Percentiles rank a stretch among this genome's conserved stretches.
These are phyloP conservation scores for Euphorbia peplus DNA, from an alignment of 345 rosid genomes.

Conservation along the genomic window DNA sequence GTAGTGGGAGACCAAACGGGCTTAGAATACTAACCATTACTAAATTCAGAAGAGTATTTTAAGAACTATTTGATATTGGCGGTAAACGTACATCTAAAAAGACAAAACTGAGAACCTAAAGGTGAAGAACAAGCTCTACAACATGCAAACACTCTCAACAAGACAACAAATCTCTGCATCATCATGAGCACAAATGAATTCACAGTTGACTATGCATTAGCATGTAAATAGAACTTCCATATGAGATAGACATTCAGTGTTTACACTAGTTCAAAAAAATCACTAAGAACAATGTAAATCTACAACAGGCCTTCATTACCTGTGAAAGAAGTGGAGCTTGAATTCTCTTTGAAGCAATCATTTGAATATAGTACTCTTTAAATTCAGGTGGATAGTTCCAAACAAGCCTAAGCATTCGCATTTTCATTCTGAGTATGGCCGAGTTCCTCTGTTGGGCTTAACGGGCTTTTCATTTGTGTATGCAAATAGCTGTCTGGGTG, in stretches of 20 bases:
- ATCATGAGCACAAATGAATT: neutral
- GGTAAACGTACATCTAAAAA: neutral
- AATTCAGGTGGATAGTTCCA: constrained; percentile 73
- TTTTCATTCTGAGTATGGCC: too few species aligned
- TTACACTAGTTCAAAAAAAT: neutral
- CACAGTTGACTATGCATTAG: neutral
- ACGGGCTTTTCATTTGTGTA: too few species aligned
- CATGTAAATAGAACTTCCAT: neutral
- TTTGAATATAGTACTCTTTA: constrained; percentile 85
- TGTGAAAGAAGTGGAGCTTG: constrained; percentile 88
- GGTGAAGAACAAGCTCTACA: constrained; percentile 5
- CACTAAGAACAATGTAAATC: neutral
- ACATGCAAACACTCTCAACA: neutral
- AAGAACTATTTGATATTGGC: too few species aligned
- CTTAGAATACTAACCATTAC: neutral
- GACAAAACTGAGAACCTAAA: neutral
- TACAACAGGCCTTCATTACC: constrained; percentile 39
- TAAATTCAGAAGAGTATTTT: neutral
- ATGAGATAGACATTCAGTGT: neutral
- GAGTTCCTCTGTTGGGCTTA: too few species aligned
- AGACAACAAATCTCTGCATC: neutral
- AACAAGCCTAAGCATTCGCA: constrained; percentile 67
- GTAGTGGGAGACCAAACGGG: neutral
- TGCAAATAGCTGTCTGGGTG: too few species aligned
- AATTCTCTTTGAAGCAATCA: constrained; percentile 92